Conservation (phyloP, 1,284 basidiomycete species). For the Sutorius eximius region DNA sequence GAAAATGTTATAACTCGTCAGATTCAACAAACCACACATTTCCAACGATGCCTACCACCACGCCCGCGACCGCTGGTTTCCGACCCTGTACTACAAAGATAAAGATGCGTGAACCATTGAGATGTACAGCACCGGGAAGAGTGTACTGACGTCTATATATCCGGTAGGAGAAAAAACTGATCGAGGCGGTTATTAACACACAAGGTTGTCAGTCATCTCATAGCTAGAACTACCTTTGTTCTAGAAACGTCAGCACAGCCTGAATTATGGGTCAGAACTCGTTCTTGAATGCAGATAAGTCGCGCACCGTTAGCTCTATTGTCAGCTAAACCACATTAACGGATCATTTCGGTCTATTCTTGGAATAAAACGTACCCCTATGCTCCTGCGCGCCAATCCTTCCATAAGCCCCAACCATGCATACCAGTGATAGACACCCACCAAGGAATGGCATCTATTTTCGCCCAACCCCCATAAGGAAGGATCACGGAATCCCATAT, state of each 20-base stretch:
- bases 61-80: conserved; percentile 16
- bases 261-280: conserved; percentile 7
- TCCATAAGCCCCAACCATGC: neutral
- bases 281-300: neutral
- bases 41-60: conserved; percentile 14
- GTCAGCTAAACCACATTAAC: conserved; percentile 14
- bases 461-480: conserved; percentile 19
- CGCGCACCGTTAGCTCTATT: conserved; percentile 21
- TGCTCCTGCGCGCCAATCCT: conserved; percentile 16
- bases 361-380: conserved; percentile 20
- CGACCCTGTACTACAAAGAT: conserved; percentile 17
- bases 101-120: neutral
- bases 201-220: too few relatives aligned
- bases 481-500: conserved; percentile 27
- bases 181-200: neutral
- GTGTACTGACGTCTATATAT: conserved; percentile 26
- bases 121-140: neutral
- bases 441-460: conserved; percentile 24
- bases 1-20: conserved; percentile 1
- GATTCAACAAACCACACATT: neutral
- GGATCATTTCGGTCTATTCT: neutral
- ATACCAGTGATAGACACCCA: conserved; percentile 2
- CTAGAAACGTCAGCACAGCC: conserved; percentile 30
- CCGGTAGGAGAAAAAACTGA: conserved; percentile 27
- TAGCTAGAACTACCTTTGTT: conserved; percentile 14